Evolutionary conservation across 768 basidiomycete species (phyloP).

Genomic region (Agrocybe pediades): DNA sequence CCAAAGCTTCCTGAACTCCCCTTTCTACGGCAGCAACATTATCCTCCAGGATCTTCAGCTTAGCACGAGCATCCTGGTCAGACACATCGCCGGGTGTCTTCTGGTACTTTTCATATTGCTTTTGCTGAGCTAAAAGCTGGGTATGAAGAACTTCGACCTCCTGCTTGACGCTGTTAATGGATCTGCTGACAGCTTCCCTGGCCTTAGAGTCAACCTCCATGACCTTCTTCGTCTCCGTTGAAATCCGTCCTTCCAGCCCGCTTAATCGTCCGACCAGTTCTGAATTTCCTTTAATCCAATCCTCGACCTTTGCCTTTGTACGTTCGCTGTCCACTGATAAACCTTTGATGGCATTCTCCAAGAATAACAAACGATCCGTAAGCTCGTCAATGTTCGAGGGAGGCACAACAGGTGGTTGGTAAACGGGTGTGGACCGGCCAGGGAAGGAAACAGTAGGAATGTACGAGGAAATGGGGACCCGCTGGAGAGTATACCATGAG

Average conservation of each 20-base stretch:
- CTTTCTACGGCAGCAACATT: conserved; percentile 63
- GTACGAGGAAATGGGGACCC: conserved; percentile 36
- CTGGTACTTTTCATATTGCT: conserved; percentile 27
- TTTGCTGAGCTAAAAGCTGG: conserved; percentile 25
- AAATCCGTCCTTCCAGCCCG: conserved; percentile 54
- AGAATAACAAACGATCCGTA: conserved; percentile 56
- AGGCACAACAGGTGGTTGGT: conserved; percentile 57
- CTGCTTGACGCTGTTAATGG: conserved; percentile 49
- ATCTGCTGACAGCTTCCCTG: conserved; percentile 44
- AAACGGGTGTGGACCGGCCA: conserved; percentile 32
- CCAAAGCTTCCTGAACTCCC: conserved; percentile 71
- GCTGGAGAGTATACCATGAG: conserved; percentile 45
- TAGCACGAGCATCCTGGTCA: conserved; percentile 61
- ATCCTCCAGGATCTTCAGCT: conserved; percentile 61
- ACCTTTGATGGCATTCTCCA: conserved; percentile 65
- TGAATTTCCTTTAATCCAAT: conserved; percentile 47
- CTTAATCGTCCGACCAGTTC: conserved; percentile 59
- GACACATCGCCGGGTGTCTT: conserved; percentile 16
- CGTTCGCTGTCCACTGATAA: conserved; percentile 59
- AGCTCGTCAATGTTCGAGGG: conserved; percentile 70
- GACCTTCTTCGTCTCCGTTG: conserved; percentile 34
- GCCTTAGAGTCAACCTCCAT: conserved; percentile 56
- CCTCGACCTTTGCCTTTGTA: conserved; percentile 51
- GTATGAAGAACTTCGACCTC: conserved; percentile 56
- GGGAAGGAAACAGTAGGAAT: conserved; percentile 29